Base-by-base conservation (phyloP, 805 yeast genomes). In the Debaryomyces hansenii region DNA sequence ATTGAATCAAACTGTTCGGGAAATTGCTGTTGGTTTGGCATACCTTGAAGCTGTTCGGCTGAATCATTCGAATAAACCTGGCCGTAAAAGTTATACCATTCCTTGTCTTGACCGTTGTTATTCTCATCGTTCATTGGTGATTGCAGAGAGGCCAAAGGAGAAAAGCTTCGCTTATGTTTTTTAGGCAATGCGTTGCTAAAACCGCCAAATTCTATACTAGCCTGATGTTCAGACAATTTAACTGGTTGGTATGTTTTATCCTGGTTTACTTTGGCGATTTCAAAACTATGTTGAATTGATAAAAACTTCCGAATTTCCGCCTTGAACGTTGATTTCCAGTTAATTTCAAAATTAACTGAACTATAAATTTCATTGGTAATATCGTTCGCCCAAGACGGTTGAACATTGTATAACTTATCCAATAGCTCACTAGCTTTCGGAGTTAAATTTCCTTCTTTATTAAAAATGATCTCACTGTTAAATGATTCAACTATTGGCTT, bases 201-300 rank as follows among this genome's bases (percentile, higher is more conserved):
- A 5, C 77, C 75, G 0, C 75, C 76, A 58, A 70, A 72, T 29
- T 64, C 68, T 38, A 69, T 53, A 36, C 72, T 63, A 4, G 74
- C 75, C 44, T 62, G 67, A 46, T 64, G 57, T 46, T 72, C 76
- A 6, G 63, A 61, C 43, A 67, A 42, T 41, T 55, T 59, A 7
- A 54, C 53, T 2, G 74, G 70, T 40, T 63, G 64, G 48, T 72
- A 71, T 16, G 42, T 46, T 2, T 54, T 50, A 43, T 68, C 66
- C 3, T 35, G 46, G 20, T 52, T 54, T 6, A 49, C 48, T 32
- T 61, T 65, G n/a, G 61, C 56, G 14, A 52, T 45, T 37, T 72
- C 75, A 12, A 62, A 40, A 15, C 58, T 49, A 33, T 68, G 62
- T 37, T 62, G 66, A 2, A 60, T 37, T 6, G 61, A 39, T 5